These are phyloP conservation scores for Trametes elegans DNA, from an alignment of 768 basidiomycete species.

Conservation along the genomic window DNA sequence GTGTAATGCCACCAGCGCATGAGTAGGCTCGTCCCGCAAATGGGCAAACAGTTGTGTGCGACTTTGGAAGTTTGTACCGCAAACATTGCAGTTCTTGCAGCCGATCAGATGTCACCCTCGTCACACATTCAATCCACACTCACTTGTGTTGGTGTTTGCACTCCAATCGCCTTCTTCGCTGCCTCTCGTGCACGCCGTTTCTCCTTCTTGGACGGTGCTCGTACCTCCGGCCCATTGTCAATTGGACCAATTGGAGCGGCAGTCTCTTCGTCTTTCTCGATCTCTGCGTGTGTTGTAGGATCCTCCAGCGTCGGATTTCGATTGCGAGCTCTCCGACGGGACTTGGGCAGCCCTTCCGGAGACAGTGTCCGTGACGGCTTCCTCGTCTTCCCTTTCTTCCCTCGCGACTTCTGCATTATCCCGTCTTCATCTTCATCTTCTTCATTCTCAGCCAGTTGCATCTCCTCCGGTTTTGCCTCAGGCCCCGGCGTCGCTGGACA, in stretches of 20 bases:
- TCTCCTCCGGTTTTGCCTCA: background rate
- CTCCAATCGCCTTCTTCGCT: conserved; percentile 57
- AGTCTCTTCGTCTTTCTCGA: background rate
- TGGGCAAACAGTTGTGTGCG: conserved; percentile 76
- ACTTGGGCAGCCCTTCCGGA: conserved; percentile 13
- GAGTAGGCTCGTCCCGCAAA: conserved; percentile 59
- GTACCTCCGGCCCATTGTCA: background rate
- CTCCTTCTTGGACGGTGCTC: conserved; percentile 68
- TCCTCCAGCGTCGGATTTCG: no score
- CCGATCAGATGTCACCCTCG: background rate
- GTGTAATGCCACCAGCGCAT: conserved; percentile 50
- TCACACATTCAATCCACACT: background rate
- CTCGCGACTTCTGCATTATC: background rate
- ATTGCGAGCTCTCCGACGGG: background rate
- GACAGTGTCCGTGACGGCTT: conserved; percentile 18
- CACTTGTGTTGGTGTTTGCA: conserved; percentile 15
- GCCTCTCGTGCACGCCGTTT: conserved; percentile 75
- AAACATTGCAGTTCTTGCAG: conserved; percentile 47
- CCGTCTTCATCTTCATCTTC: background rate
- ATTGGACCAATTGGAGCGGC: background rate
- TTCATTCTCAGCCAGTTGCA: background rate
- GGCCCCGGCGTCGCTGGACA: background rate
- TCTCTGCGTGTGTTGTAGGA: background rate
- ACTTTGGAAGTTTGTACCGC: conserved; percentile 58
- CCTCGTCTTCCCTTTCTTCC: conserved; percentile 24